Percentiles rank a stretch among this genome's conserved stretches.
Evolutionary conservation across 371 early-diverging fungal species (phyloP).

Genomic region (Zychaea mexicana): DNA sequence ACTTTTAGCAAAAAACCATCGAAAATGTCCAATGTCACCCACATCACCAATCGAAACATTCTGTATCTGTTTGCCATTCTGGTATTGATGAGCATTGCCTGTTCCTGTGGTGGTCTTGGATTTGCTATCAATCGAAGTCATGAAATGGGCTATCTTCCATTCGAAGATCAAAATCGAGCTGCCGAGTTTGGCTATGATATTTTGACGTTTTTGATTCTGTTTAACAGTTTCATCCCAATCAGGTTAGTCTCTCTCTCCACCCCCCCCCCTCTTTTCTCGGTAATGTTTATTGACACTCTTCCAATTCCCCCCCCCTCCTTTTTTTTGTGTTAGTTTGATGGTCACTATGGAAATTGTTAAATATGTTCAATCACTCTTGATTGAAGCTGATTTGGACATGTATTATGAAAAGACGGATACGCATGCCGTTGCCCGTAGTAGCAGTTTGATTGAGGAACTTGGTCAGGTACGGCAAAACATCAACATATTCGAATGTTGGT

Average conservation of each 20-base stretch:
- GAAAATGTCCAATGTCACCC: slow-evolving; percentile 69
- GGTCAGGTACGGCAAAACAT: no score
- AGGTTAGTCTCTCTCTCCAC: slow-evolving; percentile 30
- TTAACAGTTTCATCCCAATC: slow-evolving; percentile 92
- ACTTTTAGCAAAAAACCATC: slow-evolving; percentile 48
- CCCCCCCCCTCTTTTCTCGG: neutral
- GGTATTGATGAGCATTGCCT: slow-evolving; percentile 80
- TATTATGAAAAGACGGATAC: slow-evolving; percentile 85
- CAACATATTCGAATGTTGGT: neutral
- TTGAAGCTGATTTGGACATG: slow-evolving; percentile 86
- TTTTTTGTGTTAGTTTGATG: slow-evolving; percentile 64
- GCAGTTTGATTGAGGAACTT: slow-evolving; percentile 91
- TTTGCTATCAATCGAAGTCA: slow-evolving; percentile 39
- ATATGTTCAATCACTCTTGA: slow-evolving; percentile 77
- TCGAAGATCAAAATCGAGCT: slow-evolving; percentile 27
- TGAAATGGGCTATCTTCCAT: slow-evolving; percentile 42
- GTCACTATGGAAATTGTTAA: slow-evolving; percentile 94
- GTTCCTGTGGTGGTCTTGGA: slow-evolving; percentile 78
- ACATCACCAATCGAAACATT: slow-evolving; percentile 92
- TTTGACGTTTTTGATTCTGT: slow-evolving; percentile 86
- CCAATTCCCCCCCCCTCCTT: neutral
- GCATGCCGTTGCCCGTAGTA: slow-evolving; percentile 85
- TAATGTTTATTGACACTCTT: no score
- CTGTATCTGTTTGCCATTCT: slow-evolving; percentile 89
- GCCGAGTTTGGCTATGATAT: slow-evolving; percentile 72